A percentile compares a stretch with the other conserved stretches of the same genome.
Conservation (phyloP, 2,329 filamentous ascomycete genomes). For the Pseudogymnoascus sp. region DNA sequence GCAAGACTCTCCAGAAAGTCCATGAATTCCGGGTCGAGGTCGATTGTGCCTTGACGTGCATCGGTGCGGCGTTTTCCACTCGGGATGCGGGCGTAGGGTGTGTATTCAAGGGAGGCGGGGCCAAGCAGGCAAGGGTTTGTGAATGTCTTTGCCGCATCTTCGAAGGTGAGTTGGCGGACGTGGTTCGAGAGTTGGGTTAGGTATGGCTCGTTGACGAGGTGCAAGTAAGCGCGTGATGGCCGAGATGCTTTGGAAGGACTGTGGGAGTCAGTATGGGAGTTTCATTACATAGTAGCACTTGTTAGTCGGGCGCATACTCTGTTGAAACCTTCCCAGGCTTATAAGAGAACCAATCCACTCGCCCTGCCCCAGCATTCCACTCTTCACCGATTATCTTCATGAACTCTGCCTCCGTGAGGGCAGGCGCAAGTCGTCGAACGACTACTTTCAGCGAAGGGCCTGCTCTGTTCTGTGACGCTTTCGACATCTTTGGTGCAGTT, state of each 20-base stretch:
- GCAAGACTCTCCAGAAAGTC: slow-evolving; percentile 82
- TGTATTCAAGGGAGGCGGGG: slow-evolving; percentile 72
- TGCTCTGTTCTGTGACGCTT: slow-evolving; percentile 37
- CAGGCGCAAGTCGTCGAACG: slow-evolving; percentile 76
- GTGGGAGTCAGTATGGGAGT: slow-evolving; percentile 6
- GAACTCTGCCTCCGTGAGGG: slow-evolving; percentile 74
- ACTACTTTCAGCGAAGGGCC: slow-evolving; percentile 69
- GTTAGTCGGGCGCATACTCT: slow-evolving; percentile 51
- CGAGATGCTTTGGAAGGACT: slow-evolving; percentile 79
- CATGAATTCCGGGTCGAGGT: slow-evolving; percentile 94
- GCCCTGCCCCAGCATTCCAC: slow-evolving; percentile 75
- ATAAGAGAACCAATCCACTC: slow-evolving; percentile 76
- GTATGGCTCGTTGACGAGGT: slow-evolving; percentile 64
- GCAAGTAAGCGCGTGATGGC: slow-evolving; percentile 74
- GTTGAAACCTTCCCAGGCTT: slow-evolving; percentile 69
- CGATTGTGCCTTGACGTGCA: slow-evolving; percentile 84
- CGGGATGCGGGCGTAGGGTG: slow-evolving; percentile 76
- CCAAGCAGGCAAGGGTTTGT: slow-evolving; percentile 66
- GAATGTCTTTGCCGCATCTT: slow-evolving; percentile 72
- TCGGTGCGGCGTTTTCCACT: slow-evolving; percentile 68
- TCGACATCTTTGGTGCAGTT: slow-evolving; percentile 35
- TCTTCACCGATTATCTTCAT: slow-evolving; percentile 62
- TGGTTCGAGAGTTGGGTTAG: slow-evolving; percentile 60
- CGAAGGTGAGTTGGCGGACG: slow-evolving; percentile 63
- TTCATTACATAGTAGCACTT: background rate